Evolutionary conservation across 208 protist genomes (phyloP).

Genomic region (Trypanosoma caninum): DNA sequence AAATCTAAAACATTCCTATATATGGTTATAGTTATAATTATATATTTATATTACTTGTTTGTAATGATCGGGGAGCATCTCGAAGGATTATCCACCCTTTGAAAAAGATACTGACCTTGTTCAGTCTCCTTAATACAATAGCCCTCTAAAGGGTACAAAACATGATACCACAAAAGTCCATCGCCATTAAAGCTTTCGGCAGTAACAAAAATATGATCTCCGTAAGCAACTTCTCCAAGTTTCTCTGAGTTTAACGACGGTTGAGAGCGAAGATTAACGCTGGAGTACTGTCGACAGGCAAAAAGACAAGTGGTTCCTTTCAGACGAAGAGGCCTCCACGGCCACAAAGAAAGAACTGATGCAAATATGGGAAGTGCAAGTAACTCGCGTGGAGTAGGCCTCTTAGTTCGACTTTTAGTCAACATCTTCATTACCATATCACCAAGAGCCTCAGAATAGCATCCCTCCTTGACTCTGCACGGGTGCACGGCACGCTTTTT

Average conservation of each 20-base stretch:
- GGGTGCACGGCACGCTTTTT: constrained; percentile 33
- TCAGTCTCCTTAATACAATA: constrained; percentile 26
- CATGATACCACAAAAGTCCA: constrained; percentile 30
- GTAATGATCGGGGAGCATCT: constrained; percentile 19
- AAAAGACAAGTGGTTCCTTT: constrained; percentile 33
- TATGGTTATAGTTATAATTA: too few relatives aligned
- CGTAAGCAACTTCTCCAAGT: constrained; percentile 21
- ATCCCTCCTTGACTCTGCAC: constrained; percentile 6
- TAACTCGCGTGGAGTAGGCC: constrained; percentile 40
- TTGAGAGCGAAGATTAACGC: constrained; percentile 26
- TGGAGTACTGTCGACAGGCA: constrained; percentile 19
- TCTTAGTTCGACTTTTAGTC: constrained; percentile 37
- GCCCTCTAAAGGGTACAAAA: constrained; percentile 43
- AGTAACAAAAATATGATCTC: constrained; percentile 26
- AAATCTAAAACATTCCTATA: too few relatives aligned
- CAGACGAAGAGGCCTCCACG: constrained; percentile 28
- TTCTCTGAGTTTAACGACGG: constrained; percentile 23
- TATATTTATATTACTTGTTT: neutral
- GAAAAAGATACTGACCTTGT: constrained; percentile 27
- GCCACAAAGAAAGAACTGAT: constrained; percentile 25
- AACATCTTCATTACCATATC: constrained; percentile 68
- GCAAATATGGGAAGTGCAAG: constrained; percentile 41
- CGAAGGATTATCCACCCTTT: constrained; percentile 31
- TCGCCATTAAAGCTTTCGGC: constrained; percentile 8
- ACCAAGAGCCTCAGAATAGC: constrained; percentile 43